Conservation (phyloP, 208 protist species). For the Endotrypanum monterogeii region DNA sequence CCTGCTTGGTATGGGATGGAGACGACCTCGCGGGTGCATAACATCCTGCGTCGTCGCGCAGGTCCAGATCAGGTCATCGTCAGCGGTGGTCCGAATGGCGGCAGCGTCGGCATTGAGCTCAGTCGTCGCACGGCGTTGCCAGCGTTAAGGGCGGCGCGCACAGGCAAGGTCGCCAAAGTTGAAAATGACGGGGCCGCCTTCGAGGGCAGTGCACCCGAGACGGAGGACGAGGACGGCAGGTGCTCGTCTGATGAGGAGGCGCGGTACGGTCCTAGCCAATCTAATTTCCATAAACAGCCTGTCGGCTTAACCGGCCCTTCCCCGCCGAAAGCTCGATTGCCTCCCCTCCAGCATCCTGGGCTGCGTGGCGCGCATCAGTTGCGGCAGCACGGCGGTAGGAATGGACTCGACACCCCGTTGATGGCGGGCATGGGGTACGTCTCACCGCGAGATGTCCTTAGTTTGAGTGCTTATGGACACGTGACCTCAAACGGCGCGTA, state of each 20-base stretch:
- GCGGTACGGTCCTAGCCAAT: neutral
- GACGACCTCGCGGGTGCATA: slow-evolving; percentile 62
- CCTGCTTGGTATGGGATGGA: slow-evolving; percentile 77
- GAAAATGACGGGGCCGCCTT: neutral
- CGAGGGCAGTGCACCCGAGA: neutral
- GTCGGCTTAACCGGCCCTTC: neutral
- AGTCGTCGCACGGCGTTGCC: slow-evolving; percentile 59
- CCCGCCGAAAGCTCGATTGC: neutral
- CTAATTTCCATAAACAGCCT: neutral
- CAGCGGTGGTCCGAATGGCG: slow-evolving; percentile 45
- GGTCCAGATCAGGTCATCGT: slow-evolving; percentile 64
- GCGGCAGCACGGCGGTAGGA: neutral
- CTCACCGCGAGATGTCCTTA: slow-evolving; percentile 55
- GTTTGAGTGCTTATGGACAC: slow-evolving; percentile 40
- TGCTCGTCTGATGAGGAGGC: neutral
- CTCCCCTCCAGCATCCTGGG: neutral
- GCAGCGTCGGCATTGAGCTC: slow-evolving; percentile 59
- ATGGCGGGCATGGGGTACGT: slow-evolving; percentile 30
- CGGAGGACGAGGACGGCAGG: slow-evolving; percentile 2
- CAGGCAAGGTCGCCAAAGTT: neutral
- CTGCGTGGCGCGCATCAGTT: neutral
- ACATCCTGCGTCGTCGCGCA: slow-evolving; percentile 57
- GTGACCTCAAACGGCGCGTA: slow-evolving; percentile 12
- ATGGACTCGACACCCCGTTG: neutral
- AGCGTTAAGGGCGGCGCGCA: neutral